Evolutionary conservation across 208 protist genomes (phyloP).

Genomic region (Trypanosoma platydactyli): DNA sequence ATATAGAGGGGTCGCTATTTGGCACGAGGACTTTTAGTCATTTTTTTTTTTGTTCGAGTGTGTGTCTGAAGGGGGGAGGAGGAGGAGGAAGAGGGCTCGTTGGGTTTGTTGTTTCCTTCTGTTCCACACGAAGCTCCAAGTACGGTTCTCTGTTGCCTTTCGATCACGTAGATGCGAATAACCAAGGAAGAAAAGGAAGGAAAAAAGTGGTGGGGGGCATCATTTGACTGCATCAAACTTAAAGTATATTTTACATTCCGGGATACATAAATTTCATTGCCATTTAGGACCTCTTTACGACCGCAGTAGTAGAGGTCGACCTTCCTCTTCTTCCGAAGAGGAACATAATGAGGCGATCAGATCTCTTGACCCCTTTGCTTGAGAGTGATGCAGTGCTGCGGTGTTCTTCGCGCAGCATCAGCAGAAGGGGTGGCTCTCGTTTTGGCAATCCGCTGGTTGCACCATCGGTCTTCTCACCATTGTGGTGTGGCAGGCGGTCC

Average conservation of each 20-base stretch:
- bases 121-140: no score
- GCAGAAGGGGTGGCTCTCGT: conserved; percentile 2
- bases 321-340: no score
- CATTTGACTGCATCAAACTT: no score
- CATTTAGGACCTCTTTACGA: no score
- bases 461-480: neutral
- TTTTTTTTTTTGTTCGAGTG: conserved; percentile 15
- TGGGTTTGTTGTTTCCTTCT: neutral
- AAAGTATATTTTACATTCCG: no score
- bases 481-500: conserved; percentile 17
- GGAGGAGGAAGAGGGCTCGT: neutral
- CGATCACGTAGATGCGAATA: no score
- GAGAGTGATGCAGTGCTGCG: neutral
- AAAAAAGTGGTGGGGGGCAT: no score
- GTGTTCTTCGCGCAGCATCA: no score
- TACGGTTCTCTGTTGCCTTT: no score
- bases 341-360: neutral
- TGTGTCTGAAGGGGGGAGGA: neutral
- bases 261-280: no score
- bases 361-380: neutral
- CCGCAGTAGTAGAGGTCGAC: no score
- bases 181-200: no score
- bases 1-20: neutral
- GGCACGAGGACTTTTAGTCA: neutral
- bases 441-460: neutral